These are phyloP conservation scores for Jacaranda mimosifolia DNA, from an alignment of 257 asterid genomes.

Conservation along the genomic window DNA sequence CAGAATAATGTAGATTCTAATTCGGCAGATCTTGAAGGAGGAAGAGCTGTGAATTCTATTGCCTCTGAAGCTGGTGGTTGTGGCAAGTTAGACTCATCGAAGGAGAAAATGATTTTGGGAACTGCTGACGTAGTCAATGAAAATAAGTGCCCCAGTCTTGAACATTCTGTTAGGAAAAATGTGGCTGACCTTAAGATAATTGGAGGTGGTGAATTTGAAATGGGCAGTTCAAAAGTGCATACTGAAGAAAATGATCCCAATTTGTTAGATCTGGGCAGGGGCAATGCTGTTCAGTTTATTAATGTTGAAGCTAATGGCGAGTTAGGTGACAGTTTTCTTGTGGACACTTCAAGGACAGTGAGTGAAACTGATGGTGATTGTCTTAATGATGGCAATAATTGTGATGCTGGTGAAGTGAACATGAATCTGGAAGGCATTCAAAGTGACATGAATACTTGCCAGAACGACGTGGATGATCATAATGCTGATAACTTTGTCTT, in stretches of 20 bases:
- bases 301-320: slow-evolving; percentile 33
- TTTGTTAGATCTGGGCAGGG: too few relatives aligned
- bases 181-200: too few relatives aligned
- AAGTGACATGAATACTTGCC: slow-evolving; percentile 37
- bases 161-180: background rate
- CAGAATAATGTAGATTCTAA: too few relatives aligned
- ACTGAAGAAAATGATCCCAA: too few relatives aligned
- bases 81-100: too few relatives aligned
- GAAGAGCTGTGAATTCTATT: too few relatives aligned
- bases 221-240: too few relatives aligned
- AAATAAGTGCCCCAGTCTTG: background rate
- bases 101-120: too few relatives aligned
- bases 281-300: background rate
- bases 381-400: slow-evolving; percentile 27
- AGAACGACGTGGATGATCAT: slow-evolving; percentile 53
- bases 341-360: slow-evolving; percentile 32
- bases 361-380: slow-evolving; percentile 37
- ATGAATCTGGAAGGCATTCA: slow-evolving; percentile 43
- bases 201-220: too few relatives aligned
- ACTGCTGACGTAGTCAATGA: too few relatives aligned
- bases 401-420: slow-evolving; percentile 51
- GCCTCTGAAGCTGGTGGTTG: too few relatives aligned
- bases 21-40: too few relatives aligned
- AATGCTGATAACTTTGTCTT: slow-evolving; percentile 56
- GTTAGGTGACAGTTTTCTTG: slow-evolving; percentile 35